Evolutionary conservation across 2,329 filamentous ascomycete genomes (phyloP).

Genomic region (Rosellinia necatrix): DNA sequence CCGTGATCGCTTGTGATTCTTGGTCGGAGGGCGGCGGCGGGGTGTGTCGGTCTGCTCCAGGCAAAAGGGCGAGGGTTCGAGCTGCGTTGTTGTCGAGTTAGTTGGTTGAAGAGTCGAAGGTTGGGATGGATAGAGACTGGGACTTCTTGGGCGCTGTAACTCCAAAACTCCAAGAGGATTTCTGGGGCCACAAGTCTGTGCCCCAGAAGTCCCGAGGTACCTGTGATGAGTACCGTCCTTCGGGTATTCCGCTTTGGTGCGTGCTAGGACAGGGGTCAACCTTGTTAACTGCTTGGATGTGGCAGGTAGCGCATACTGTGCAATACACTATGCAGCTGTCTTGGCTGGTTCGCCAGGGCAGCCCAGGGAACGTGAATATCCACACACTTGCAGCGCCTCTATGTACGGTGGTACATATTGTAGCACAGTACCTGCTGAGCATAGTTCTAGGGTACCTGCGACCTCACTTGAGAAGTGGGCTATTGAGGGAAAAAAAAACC

Average conservation of each 20-base stretch:
- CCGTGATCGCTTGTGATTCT: background rate
- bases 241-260: conserved; percentile 28
- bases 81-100: background rate
- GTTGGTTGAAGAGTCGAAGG: conserved; percentile 13
- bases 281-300: conserved; percentile 8
- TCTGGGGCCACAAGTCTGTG: conserved; percentile 22
- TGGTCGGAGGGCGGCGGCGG: background rate
- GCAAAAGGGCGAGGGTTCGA: conserved; percentile 11
- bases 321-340: background rate
- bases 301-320: conserved; percentile 8
- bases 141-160: conserved; percentile 11
- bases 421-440: too few relatives aligned
- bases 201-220: conserved; percentile 26
- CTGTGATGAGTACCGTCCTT: conserved; percentile 20
- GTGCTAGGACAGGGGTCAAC: conserved; percentile 14
- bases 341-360: background rate
- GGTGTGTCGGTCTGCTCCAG: conserved; percentile 7
- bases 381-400: too few relatives aligned
- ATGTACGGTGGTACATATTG: too few relatives aligned
- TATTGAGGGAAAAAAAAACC: too few relatives aligned
- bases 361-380: too few relatives aligned
- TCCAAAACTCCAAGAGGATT: conserved; percentile 18
- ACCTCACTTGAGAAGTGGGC: too few relatives aligned
- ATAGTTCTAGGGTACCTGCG: too few relatives aligned
- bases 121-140: conserved; percentile 7